Conservation (phyloP, 768 basidiomycete genomes). For the Amanita molliuscula region DNA sequence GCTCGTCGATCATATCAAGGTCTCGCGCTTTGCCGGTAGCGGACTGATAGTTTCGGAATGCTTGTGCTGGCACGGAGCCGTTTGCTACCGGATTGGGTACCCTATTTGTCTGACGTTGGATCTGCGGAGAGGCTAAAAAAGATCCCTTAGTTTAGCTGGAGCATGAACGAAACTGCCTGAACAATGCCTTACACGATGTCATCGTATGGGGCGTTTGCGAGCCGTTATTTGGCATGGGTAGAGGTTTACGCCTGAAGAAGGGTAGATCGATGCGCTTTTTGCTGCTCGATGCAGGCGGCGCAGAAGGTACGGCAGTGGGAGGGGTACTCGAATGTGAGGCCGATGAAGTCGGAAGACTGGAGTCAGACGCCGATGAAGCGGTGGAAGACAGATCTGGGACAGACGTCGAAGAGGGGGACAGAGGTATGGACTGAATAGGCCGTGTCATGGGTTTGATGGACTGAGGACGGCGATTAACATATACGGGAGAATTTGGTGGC, state of each 20-base stretch:
- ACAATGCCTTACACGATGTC: neutral
- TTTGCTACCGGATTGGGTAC: neutral
- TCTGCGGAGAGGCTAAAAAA: neutral
- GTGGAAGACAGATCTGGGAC: slow-evolving; percentile 5
- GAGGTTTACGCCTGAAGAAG: slow-evolving; percentile 5
- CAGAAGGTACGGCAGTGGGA: neutral
- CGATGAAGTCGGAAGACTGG: neutral
- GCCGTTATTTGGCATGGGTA: neutral
- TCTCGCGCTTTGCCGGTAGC: slow-evolving; percentile 12
- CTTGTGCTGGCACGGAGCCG: neutral
- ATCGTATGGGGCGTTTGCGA: neutral
- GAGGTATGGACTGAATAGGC: slow-evolving; percentile 11
- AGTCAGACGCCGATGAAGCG: neutral
- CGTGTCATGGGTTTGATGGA: slow-evolving; percentile 1
- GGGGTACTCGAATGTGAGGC: neutral
- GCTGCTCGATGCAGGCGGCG: neutral
- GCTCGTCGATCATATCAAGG: slow-evolving; percentile 67
- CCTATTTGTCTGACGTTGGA: neutral
- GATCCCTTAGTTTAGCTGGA: neutral
- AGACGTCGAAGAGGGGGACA: slow-evolving; percentile 12
- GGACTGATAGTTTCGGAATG: neutral
- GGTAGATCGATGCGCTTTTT: slow-evolving; percentile 1
- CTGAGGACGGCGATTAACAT: slow-evolving; percentile 11
- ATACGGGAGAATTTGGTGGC: slow-evolving; percentile 23
- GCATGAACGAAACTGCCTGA: neutral